A percentile compares a stretch with the other conserved stretches of the same genome.
phyloP scores from a whole-genome alignment of 1,284 basidiomycete species.

The Tranzscheliella williamsii region DNA sequence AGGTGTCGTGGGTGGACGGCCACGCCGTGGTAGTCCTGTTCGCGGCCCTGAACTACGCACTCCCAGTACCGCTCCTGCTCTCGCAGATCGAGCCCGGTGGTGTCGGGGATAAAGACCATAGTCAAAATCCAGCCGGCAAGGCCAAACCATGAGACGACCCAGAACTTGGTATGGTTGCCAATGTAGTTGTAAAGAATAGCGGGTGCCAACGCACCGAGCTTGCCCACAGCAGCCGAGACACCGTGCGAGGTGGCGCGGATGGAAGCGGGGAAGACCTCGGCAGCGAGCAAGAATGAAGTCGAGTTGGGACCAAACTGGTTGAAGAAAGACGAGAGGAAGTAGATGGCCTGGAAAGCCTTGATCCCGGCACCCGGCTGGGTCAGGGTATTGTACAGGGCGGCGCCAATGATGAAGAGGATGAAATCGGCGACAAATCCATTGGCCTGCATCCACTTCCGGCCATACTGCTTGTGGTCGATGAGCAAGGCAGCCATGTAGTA shows the following conservation, averaged over 20 bases:
- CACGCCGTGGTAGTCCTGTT: slow-evolving; percentile 66
- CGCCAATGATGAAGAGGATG: slow-evolving; percentile 63
- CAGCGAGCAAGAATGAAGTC: slow-evolving; percentile 61
- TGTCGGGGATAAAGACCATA: slow-evolving; percentile 64
- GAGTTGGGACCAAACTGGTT: slow-evolving; percentile 66
- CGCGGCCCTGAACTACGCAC: slow-evolving; percentile 64
- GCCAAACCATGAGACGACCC: slow-evolving; percentile 67
- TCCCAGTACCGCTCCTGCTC: slow-evolving; percentile 68
- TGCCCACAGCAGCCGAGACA: slow-evolving; percentile 61
- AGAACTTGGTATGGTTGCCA: slow-evolving; percentile 64
- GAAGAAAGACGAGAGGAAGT: slow-evolving; percentile 66
- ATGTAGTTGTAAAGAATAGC: slow-evolving; percentile 63
- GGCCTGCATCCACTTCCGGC: slow-evolving; percentile 64
- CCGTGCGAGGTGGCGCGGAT: slow-evolving; percentile 62
- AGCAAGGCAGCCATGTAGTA: slow-evolving; percentile 67
- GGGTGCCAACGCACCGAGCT: slow-evolving; percentile 61
- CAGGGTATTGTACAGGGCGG: slow-evolving; percentile 62
- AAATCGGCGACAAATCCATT: slow-evolving; percentile 65
- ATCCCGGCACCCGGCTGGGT: slow-evolving; percentile 54
- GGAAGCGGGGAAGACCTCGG: slow-evolving; percentile 61
- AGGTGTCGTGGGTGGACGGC: slow-evolving; percentile 67
- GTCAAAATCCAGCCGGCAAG: slow-evolving; percentile 64
- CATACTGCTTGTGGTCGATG: slow-evolving; percentile 66
- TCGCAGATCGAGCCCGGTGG: slow-evolving; percentile 66
- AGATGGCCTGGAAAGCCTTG: slow-evolving; percentile 64